phyloP scores from a whole-genome alignment of 768 basidiomycete species.

The Trametes villosa region DNA sequence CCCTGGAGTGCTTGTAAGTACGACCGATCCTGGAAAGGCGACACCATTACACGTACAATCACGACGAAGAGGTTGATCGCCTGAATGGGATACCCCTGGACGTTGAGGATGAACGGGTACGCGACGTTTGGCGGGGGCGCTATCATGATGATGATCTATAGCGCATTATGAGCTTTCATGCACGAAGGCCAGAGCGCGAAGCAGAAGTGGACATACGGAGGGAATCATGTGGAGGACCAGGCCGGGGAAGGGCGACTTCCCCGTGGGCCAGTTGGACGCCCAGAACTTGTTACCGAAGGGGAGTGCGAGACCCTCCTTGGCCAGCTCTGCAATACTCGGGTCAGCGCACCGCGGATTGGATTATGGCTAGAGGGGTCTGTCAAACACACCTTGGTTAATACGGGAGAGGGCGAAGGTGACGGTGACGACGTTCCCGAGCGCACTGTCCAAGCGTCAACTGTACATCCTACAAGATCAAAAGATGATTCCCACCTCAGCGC shows the following conservation, averaged over 20 bases:
- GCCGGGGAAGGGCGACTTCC: conserved; percentile 58
- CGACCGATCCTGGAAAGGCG: not conserved
- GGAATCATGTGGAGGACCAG: conserved; percentile 59
- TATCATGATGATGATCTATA: conserved; percentile 44
- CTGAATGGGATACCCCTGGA: conserved; percentile 52
- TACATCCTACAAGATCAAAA: too few species aligned
- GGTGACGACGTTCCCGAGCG: conserved; percentile 28
- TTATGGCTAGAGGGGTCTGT: too few species aligned
- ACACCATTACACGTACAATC: not conserved
- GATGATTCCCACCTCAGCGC: conserved; percentile 46
- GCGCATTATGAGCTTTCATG: conserved; percentile 41
- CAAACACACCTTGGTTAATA: conserved; percentile 50
- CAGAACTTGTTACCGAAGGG: conserved; percentile 63
- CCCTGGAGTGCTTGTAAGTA: conserved; percentile 28
- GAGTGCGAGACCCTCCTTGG: conserved; percentile 63
- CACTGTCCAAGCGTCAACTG: conserved; percentile 45
- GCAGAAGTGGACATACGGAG: conserved; percentile 40
- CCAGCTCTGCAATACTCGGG: conserved; percentile 44
- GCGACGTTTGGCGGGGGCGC: conserved; percentile 41
- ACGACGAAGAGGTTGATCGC: conserved; percentile 55
- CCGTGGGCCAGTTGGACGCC: conserved; percentile 67
- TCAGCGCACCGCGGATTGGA: not conserved
- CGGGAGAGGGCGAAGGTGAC: conserved; percentile 52
- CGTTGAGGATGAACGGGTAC: conserved; percentile 44
- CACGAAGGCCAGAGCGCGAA: not conserved